phyloP scores from a whole-genome alignment of 192 early-diverging fungal species.

The Funneliformis mosseae region DNA sequence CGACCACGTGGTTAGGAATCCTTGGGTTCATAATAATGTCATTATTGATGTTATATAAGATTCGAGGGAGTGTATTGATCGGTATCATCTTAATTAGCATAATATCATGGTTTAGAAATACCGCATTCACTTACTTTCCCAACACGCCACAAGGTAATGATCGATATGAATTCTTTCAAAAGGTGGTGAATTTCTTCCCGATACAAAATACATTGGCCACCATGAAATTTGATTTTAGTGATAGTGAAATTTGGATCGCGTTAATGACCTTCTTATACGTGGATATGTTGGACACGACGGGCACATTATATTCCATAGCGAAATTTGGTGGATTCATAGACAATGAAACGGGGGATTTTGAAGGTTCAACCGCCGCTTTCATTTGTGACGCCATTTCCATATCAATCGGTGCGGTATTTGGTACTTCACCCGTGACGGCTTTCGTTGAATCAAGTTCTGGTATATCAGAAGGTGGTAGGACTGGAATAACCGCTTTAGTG shows the following conservation, averaged over 20 bases:
- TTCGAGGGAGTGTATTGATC: slow-evolving; percentile 73
- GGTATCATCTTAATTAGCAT: slow-evolving; percentile 72
- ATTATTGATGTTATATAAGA: slow-evolving; percentile 63
- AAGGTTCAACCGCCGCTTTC: slow-evolving; percentile 76
- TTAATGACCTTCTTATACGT: slow-evolving; percentile 85
- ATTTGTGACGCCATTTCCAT: slow-evolving; percentile 71
- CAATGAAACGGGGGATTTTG: slow-evolving; percentile 72
- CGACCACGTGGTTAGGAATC: slow-evolving; percentile 73
- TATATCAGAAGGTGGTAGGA: slow-evolving; percentile 81
- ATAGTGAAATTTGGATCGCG: slow-evolving; percentile 73
- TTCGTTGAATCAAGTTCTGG: slow-evolving; percentile 85
- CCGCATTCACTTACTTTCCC: slow-evolving; percentile 76
- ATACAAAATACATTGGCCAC: slow-evolving; percentile 58
- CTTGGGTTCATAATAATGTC: slow-evolving; percentile 75
- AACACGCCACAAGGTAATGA: slow-evolving; percentile 61
- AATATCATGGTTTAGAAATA: slow-evolving; percentile 75
- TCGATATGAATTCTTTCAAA: slow-evolving; percentile 71
- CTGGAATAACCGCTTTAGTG: slow-evolving; percentile 75
- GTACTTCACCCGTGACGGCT: slow-evolving; percentile 74
- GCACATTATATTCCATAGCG: slow-evolving; percentile 84
- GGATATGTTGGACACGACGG: slow-evolving; percentile 86
- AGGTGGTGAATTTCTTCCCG: slow-evolving; percentile 67
- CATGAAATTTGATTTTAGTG: slow-evolving; percentile 65
- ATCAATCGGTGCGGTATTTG: slow-evolving; percentile 68
- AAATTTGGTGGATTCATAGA: slow-evolving; percentile 79